phyloP scores from a whole-genome alignment of 2,329 filamentous ascomycete species.

The Claviceps arundinis region DNA sequence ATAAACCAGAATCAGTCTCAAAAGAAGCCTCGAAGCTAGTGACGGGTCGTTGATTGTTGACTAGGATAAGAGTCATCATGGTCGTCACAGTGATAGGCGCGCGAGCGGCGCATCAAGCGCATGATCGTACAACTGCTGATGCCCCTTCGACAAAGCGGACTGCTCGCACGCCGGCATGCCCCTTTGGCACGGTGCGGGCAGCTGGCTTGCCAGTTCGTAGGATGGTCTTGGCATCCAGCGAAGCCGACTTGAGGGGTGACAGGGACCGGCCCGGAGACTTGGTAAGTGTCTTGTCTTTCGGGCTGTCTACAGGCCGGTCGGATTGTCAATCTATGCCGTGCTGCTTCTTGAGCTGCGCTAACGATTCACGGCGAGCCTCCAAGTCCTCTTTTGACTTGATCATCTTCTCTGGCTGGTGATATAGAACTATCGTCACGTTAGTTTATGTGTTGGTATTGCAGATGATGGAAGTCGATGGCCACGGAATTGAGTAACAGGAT shows the following conservation, averaged over 20 bases:
- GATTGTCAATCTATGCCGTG: conserved; percentile 96
- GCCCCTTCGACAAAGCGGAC: conserved; percentile 29
- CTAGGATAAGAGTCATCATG: background rate
- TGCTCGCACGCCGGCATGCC: conserved; percentile 24
- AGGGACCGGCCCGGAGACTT: conserved; percentile 50
- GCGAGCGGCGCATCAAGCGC: conserved; percentile 20
- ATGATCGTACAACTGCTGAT: conserved; percentile 23
- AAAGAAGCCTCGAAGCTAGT: background rate
- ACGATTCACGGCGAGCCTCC: conserved; percentile 84
- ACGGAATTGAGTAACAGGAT: background rate
- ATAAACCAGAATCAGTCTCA: background rate
- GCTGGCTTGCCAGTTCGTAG: conserved; percentile 28
- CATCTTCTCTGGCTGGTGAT: conserved; percentile 55
- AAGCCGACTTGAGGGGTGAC: conserved; percentile 27
- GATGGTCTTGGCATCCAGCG: conserved; percentile 29
- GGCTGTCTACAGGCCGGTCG: conserved; percentile 51
- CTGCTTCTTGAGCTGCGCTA: conserved; percentile 96
- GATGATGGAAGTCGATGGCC: background rate
- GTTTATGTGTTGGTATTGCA: background rate
- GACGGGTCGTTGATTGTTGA: background rate
- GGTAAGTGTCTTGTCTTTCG: conserved; percentile 28
- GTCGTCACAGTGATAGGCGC: background rate
- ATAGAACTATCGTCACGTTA: conserved; percentile 33
- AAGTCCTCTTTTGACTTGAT: conserved; percentile 84
- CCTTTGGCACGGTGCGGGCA: conserved; percentile 20